Base-by-base conservation (phyloP, 2,329 filamentous ascomycete genomes). In the Cytospora piceicola region DNA sequence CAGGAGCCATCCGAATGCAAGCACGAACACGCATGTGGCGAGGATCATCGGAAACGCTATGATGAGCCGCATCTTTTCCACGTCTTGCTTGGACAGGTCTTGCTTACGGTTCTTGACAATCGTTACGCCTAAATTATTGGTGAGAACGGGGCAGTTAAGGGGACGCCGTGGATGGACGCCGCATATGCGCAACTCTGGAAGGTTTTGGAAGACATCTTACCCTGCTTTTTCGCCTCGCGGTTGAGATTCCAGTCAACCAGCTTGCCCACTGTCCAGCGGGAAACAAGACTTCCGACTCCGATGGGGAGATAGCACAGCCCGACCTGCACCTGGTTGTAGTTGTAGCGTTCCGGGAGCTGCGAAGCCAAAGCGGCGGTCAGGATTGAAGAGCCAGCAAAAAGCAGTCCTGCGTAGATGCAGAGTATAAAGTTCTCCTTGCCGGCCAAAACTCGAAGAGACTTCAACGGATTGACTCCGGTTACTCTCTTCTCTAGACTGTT, bases 161-260 rank as follows among this genome's bases (percentile, higher is more conserved):
- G 34, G 34, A 36, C 12, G 34, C 12, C 12, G 4, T 36, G 34
- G 3, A 36, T 36, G 34, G 15, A 12, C 8, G n/a, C n/a, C n/a
- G n/a, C n/a, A n/a, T n/a, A n/a, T n/a, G n/a, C n/a, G n/a, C n/a
- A n/a, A n/a, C n/a, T n/a, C n/a, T n/a, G n/a, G 11, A 9, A 12
- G 34, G 34, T 4, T 15, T 36, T 36, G 11, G 34, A 12, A 36
- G 34, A 12, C 34, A 14, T 36, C 34, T 36, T 79, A 6, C 87
- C 87, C 15, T 89, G 78, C 39, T 83, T 81, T 57, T 79, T 81
- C 1, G 90, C 90, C 58, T 88, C 83, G 51, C 90, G 85, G 9
- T 86, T 82, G 75, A 91, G 95, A 74, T 93, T 93, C 81, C 85
- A 88, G 75, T 86, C 83, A 59, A 85, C 76, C 3, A 85, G 71